A percentile compares a stretch with the other conserved stretches of the same genome.
phyloP scores from a whole-genome alignment of 345 rosid genomes.

The Camelina neglecta region DNA sequence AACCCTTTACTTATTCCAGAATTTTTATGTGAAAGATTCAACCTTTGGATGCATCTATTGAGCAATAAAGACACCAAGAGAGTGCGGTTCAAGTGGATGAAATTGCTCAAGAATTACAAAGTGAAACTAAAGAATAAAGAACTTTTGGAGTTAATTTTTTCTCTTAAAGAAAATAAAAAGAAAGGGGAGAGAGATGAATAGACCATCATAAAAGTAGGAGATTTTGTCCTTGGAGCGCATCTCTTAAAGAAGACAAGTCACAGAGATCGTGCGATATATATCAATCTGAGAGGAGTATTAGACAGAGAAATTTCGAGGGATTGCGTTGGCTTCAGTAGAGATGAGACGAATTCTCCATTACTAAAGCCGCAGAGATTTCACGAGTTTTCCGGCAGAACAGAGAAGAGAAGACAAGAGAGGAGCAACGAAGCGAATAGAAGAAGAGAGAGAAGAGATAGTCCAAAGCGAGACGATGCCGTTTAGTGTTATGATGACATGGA shows the following conservation, averaged over 20 bases:
- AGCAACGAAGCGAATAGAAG: neutral
- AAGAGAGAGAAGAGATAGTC: neutral
- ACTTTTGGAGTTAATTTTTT: no score
- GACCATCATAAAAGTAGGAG: slow-evolving; percentile 93
- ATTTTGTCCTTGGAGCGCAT: slow-evolving; percentile 93
- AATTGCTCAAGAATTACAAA: slow-evolving; percentile 5
- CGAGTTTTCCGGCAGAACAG: neutral
- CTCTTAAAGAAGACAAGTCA: neutral
- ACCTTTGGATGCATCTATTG: slow-evolving; percentile 27
- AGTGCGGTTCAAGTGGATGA: neutral
- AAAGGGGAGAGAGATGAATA: slow-evolving; percentile 23
- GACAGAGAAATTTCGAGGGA: neutral
- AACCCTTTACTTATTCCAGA: neutral
- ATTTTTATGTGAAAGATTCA: neutral
- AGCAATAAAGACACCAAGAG: neutral
- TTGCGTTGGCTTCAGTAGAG: neutral
- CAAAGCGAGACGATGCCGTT: neutral
- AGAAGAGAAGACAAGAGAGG: neutral
- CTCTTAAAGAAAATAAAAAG: no score
- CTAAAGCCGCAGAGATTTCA: slow-evolving; percentile 15
- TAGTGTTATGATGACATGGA: slow-evolving; percentile 1
- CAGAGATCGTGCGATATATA: neutral
- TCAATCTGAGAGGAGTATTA: neutral
- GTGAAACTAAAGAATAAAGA: slow-evolving; percentile 3
- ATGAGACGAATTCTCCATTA: slow-evolving; percentile 38